These are phyloP conservation scores for Talaromyces liani DNA, from an alignment of 495 filamentous ascomycete genomes.

Conservation along the genomic window DNA sequence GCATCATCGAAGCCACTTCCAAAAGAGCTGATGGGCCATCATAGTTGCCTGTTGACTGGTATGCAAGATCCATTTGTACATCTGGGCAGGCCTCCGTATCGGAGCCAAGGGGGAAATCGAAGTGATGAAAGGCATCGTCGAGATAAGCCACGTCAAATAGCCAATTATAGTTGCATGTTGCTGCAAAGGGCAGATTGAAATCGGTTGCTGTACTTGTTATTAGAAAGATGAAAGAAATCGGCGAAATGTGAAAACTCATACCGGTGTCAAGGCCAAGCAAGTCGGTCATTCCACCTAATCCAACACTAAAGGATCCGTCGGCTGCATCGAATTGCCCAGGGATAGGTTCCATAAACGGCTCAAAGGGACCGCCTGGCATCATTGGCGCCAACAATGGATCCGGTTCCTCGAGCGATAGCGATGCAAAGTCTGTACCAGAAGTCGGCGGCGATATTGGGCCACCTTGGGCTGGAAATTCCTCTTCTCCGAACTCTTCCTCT, in stretches of 20 bases:
- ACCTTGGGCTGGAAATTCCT: constrained; percentile 14
- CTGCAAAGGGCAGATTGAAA: constrained; percentile 50
- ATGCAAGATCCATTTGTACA: constrained; percentile 5
- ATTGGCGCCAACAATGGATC: constrained; percentile 28
- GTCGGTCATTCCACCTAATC: constrained; percentile 10
- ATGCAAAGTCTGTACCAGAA: constrained; percentile 21
- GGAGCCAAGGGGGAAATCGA: constrained; percentile 22
- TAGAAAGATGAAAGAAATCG: not conserved
- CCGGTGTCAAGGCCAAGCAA: constrained; percentile 26
- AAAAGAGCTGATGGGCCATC: constrained; percentile 13
- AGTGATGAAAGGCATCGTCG: constrained; percentile 27
- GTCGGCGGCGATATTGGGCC: constrained; percentile 24
- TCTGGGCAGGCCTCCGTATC: constrained; percentile 12
- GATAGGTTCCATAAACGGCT: constrained; percentile 29
- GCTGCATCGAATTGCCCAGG: constrained; percentile 31
- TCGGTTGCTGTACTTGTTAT: constrained; percentile 31
- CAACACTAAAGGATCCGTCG: constrained; percentile 25
- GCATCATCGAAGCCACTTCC: constrained; percentile 15
- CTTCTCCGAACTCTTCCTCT: constrained; percentile 7
- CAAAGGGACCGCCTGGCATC: constrained; percentile 27
- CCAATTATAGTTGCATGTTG: constrained; percentile 50
- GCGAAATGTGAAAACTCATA: constrained; percentile 8
- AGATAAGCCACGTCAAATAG: constrained; percentile 40
- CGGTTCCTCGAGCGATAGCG: constrained; percentile 20
- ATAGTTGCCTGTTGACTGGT: not conserved